These are phyloP conservation scores for Salix koriyanagi DNA, from an alignment of 345 rosid genomes.

Conservation along the genomic window DNA sequence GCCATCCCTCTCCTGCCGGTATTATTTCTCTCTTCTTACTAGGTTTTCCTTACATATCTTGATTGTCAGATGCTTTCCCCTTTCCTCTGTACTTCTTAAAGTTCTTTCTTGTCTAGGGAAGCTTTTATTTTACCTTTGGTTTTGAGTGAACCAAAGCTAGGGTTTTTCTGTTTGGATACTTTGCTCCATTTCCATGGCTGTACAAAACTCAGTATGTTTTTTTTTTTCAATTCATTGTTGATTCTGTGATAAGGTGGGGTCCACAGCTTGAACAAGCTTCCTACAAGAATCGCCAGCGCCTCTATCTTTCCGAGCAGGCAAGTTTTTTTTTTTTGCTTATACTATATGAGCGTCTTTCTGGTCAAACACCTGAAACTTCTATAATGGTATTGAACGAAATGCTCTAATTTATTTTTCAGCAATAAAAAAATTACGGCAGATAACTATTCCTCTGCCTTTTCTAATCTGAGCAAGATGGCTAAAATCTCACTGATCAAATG, in stretches of 20 bases:
- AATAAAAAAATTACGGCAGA: neutral
- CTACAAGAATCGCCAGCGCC: conserved; percentile 63
- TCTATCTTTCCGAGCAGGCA: conserved; percentile 67
- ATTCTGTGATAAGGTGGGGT: conserved; percentile 48
- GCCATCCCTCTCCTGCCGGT: conserved; percentile 99
- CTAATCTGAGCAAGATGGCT: neutral
- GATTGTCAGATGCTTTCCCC: neutral
- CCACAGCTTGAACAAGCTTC: conserved; percentile 68
- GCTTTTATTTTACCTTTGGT: neutral
- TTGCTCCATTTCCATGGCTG: neutral
- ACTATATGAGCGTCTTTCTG: neutral
- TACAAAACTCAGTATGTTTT: neutral
- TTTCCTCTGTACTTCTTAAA: neutral
- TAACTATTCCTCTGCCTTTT: neutral
- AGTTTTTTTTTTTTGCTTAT: neutral
- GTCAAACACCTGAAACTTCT: neutral
- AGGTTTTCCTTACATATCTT: neutral
- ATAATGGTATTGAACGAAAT: neutral
- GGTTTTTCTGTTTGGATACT: neutral
- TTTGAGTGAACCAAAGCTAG: neutral
- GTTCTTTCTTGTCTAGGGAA: neutral
- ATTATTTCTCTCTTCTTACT: neutral
- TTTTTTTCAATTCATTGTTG: neutral
- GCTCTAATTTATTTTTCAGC: neutral
- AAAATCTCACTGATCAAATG: neutral